These are phyloP conservation scores for Leptodermis oblonga DNA, from an alignment of 257 asterid species.

Conservation along the genomic window DNA sequence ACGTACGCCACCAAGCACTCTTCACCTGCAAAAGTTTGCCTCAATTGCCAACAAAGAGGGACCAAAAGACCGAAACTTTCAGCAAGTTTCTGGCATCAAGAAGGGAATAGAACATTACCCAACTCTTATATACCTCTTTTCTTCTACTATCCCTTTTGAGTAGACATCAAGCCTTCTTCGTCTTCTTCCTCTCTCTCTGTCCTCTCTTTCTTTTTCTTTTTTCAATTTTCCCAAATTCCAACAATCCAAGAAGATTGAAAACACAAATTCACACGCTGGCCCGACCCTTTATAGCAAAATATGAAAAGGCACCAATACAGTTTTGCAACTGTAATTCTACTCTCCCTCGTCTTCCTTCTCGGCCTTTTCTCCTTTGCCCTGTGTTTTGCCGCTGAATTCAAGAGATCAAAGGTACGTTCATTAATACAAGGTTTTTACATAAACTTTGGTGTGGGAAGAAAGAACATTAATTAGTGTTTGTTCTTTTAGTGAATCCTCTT, in stretches of 20 bases:
- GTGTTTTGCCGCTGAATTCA: constrained; percentile 78
- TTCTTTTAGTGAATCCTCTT: neutral
- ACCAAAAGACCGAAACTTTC: neutral
- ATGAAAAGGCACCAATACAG: constrained; percentile 40
- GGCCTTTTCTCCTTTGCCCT: constrained; percentile 45
- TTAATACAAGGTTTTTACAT: neutral
- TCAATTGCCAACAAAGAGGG: constrained; percentile 10
- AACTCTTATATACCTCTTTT: constrained; percentile 12
- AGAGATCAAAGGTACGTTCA: constrained; percentile 62
- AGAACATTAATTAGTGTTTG: neutral
- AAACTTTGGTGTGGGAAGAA: neutral
- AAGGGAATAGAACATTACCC: constrained; percentile 8
- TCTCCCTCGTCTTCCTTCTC: constrained; percentile 28
- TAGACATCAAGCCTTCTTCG: constrained; percentile 39
- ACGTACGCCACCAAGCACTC: neutral
- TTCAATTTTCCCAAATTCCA: neutral
- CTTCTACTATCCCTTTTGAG: constrained; percentile 28
- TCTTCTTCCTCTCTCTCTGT: neutral
- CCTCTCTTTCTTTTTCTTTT: no score
- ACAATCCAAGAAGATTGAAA: constrained; percentile 6
- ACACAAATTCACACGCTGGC: neutral
- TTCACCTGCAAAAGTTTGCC: neutral
- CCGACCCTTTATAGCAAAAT: neutral
- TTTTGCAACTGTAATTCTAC: constrained; percentile 15
- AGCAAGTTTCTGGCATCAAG: neutral